These are phyloP conservation scores for Dryas drummondii DNA, from an alignment of 306 rosid species.

Conservation along the genomic window DNA sequence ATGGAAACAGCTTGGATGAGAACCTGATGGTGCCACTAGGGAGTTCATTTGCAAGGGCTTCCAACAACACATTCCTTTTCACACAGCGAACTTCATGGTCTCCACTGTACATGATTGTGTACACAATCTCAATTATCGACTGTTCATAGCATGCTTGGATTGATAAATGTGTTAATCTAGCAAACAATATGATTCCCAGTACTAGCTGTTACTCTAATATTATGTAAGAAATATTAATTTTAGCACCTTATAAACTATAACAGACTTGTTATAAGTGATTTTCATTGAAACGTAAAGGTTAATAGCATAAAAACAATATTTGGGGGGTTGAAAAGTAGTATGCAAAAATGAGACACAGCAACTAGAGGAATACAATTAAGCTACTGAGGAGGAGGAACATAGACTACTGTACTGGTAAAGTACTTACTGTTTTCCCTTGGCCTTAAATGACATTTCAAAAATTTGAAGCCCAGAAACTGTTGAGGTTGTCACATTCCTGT, in stretches of 20 bases:
- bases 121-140: not conserved
- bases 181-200: not conserved
- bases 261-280: not conserved
- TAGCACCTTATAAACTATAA: no score
- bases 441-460: conserved; percentile 23
- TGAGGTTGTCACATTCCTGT: conserved; percentile 41
- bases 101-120: conserved; percentile 17
- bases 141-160: not conserved
- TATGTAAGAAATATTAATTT: no score
- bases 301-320: not conserved
- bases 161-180: not conserved
- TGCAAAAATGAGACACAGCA: not conserved
- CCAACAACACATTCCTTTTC: conserved; percentile 40
- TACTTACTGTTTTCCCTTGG: conserved; percentile 41
- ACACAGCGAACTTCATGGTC: conserved; percentile 44
- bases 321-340: not conserved
- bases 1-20: conserved; percentile 62
- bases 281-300: not conserved
- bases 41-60: conserved; percentile 55
- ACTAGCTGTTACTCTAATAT: not conserved
- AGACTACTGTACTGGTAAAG: not conserved
- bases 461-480: conserved; percentile 37
- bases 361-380: not conserved
- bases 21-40: conserved; percentile 52
- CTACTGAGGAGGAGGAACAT: not conserved